Percentiles rank a stretch among this genome's conserved stretches.
These are phyloP conservation scores for Botrytis tulipae DNA, from an alignment of 2,329 filamentous ascomycete species.

Conservation along the genomic window DNA sequence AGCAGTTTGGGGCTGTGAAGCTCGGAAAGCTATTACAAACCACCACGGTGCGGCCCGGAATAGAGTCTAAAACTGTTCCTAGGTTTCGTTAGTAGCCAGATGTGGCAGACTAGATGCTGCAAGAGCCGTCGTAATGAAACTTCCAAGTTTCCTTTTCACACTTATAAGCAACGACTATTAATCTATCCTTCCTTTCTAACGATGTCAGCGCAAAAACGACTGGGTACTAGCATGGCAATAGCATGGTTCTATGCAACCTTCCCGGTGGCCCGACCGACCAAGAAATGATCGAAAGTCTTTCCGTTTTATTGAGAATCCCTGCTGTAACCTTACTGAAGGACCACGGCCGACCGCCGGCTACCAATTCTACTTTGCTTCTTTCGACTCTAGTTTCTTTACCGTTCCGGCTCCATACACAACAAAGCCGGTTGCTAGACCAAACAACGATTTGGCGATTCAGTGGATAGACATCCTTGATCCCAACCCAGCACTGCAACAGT, in stretches of 20 bases:
- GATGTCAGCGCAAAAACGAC: conserved; percentile 10
- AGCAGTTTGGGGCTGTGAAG: background rate
- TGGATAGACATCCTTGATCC: conserved; percentile 16
- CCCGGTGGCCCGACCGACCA: conserved; percentile 18
- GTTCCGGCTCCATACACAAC: conserved; percentile 24
- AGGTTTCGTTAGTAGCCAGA: background rate
- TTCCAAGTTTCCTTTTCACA: background rate
- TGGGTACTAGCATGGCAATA: conserved; percentile 21
- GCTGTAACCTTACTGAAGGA: conserved; percentile 1
- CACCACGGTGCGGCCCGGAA: conserved; percentile 7
- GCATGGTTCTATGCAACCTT: conserved; percentile 20
- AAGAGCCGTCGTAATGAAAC: background rate
- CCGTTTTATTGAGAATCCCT: conserved; percentile 4
- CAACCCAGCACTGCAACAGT: conserved; percentile 16
- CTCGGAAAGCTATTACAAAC: background rate
- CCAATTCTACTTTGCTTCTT: background rate
- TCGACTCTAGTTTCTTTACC: conserved; percentile 16
- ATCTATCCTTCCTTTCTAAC: conserved; percentile 1
- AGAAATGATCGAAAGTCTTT: conserved; percentile 7
- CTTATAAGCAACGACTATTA: background rate
- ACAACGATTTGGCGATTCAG: conserved; percentile 1
- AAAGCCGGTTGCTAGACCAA: conserved; percentile 21
- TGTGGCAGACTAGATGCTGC: background rate
- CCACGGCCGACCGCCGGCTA: conserved; percentile 8
- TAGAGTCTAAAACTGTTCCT: background rate